phyloP scores from a whole-genome alignment of 441 rosid genomes.

The Geranium incanum region DNA sequence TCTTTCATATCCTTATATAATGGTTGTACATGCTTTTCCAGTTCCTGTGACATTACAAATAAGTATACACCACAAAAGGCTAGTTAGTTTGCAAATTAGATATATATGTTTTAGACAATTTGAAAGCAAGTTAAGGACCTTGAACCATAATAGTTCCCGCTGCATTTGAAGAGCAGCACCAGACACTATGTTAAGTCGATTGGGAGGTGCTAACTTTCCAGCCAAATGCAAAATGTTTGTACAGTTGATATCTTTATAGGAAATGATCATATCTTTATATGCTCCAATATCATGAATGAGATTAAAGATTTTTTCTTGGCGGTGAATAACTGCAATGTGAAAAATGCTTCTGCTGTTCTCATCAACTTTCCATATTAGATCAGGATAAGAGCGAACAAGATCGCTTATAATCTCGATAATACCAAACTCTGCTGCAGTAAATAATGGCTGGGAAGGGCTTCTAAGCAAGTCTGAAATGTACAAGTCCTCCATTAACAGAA shows the following conservation, averaged over 20 bases:
- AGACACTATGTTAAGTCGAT: neutral
- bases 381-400: slow-evolving; percentile 1
- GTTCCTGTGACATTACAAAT: slow-evolving; percentile 7
- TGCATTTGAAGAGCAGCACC: slow-evolving; percentile 8
- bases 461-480: neutral
- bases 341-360: neutral
- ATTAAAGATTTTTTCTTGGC: slow-evolving; percentile 18
- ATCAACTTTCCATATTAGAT: neutral
- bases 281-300: slow-evolving; percentile 9
- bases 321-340: slow-evolving; percentile 8
- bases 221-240: slow-evolving; percentile 15
- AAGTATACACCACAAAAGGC: neutral
- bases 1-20: slow-evolving; percentile 12
- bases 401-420: neutral
- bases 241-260: neutral
- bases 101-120: neutral
- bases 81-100: neutral
- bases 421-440: slow-evolving; percentile 14
- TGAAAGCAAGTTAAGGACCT: slow-evolving; percentile 7
- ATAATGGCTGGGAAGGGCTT: neutral
- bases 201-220: neutral
- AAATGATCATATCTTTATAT: neutral
- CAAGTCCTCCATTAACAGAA: neutral
- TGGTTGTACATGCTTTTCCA: neutral
- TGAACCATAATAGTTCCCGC: neutral